Conservation (phyloP, 345 rosid genomes). For the Eucalyptus cloeziana region DNA sequence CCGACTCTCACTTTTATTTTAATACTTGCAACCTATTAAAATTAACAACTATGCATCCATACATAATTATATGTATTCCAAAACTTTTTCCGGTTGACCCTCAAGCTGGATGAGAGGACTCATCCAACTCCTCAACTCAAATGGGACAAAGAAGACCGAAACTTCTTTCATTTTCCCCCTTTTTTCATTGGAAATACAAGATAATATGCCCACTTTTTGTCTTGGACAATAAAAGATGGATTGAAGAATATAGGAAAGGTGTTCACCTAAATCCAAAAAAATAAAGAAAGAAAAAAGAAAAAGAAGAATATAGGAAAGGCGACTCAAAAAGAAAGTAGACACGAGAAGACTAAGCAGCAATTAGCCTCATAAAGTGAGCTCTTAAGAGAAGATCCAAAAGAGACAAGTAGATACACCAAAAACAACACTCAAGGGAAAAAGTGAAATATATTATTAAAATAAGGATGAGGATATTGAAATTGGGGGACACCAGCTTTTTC, state of each 20-base stretch:
- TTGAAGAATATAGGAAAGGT: background rate
- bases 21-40: background rate
- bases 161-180: background rate
- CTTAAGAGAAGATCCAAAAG: background rate
- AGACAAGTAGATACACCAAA: background rate
- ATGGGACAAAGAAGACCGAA: background rate
- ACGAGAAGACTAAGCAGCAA: background rate
- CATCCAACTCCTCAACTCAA: background rate
- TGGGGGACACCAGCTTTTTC: background rate
- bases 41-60: background rate
- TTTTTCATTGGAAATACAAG: background rate
- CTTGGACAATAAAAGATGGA: background rate
- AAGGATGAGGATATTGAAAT: background rate
- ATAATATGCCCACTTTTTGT: background rate
- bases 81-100: background rate
- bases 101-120: background rate
- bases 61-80: background rate
- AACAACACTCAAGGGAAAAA: background rate
- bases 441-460: background rate
- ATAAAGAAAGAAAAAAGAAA: background rate
- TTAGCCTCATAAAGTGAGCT: background rate
- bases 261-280: background rate
- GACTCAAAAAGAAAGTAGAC: background rate
- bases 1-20: background rate
- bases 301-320: background rate